Evolutionary conservation across 352 stramenopile species (phyloP).

Genomic region (Saprolegnia diclina): DNA sequence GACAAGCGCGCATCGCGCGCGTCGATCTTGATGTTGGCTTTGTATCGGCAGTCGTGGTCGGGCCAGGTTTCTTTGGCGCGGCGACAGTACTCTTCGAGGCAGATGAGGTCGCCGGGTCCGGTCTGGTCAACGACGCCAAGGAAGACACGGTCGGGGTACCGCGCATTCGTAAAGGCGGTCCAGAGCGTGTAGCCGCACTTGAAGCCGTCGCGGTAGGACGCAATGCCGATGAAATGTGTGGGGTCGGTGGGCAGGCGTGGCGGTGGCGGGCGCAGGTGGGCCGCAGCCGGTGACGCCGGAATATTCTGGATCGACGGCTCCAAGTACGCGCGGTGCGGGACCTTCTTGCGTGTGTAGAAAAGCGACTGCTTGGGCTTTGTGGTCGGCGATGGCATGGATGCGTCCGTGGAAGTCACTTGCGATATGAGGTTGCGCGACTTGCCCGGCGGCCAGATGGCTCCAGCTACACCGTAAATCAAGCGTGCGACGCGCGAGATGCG

Average conservation of each 20-base stretch:
- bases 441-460: too few relatives aligned
- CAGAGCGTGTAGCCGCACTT: slow-evolving; percentile 13
- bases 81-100: slow-evolving; percentile 23
- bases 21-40: slow-evolving; percentile 18
- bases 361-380: not conserved
- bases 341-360: not conserved
- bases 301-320: not conserved
- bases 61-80: slow-evolving; percentile 5
- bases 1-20: not conserved
- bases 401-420: too few relatives aligned
- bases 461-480: too few relatives aligned
- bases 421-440: too few relatives aligned
- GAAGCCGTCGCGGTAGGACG: slow-evolving; percentile 13
- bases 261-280: slow-evolving; percentile 2
- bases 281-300: not conserved
- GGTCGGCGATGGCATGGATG: too few relatives aligned
- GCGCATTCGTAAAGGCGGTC: slow-evolving; percentile 9
- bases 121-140: slow-evolving; percentile 24
- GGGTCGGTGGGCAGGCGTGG: not conserved
- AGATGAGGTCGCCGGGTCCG: slow-evolving; percentile 13
- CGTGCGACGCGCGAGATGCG: too few relatives aligned
- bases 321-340: not conserved
- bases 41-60: slow-evolving; percentile 20
- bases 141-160: slow-evolving; percentile 3
- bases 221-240: slow-evolving; percentile 16